Conservation (phyloP, 2,329 filamentous ascomycete genomes). For the Fusarium solani-melongenae region DNA sequence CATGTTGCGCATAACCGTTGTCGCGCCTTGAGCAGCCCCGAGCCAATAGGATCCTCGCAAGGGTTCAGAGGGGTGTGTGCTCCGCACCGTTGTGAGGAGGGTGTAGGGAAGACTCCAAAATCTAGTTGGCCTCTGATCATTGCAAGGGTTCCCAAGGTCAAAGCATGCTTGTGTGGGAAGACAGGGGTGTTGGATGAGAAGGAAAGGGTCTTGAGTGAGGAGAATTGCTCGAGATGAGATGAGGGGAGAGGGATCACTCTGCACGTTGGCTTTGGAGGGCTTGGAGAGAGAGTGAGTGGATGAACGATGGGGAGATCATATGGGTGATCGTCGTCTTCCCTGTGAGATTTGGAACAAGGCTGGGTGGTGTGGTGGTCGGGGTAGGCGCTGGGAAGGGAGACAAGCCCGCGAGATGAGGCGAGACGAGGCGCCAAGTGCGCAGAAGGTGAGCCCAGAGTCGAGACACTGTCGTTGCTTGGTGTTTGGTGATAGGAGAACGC, state of each 20-base stretch:
- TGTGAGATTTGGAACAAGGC: constrained; percentile 34
- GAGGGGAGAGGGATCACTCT: constrained; percentile 11
- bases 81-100: constrained; percentile 20
- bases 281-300: constrained; percentile 24
- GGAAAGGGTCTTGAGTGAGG: not conserved
- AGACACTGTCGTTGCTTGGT: constrained; percentile 5
- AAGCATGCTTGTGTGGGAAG: constrained; percentile 28
- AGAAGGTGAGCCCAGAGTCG: constrained; percentile 17
- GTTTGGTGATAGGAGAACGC: constrained; percentile 3
- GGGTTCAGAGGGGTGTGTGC: constrained; percentile 45
- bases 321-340: constrained; percentile 40
- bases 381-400: constrained; percentile 11
- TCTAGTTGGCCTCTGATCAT: constrained; percentile 21
- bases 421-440: constrained; percentile 21
- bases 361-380: constrained; percentile 18
- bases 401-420: constrained; percentile 28
- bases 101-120: constrained; percentile 17
- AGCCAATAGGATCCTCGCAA: constrained; percentile 52
- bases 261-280: constrained; percentile 11
- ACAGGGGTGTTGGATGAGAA: constrained; percentile 30
- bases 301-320: constrained; percentile 38
- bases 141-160: constrained; percentile 29
- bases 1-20: constrained; percentile 67
- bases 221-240: constrained; percentile 36
- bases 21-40: constrained; percentile 50